phyloP scores from a whole-genome alignment of 2,329 filamentous ascomycete species.

The Lachnum nothofagi region DNA sequence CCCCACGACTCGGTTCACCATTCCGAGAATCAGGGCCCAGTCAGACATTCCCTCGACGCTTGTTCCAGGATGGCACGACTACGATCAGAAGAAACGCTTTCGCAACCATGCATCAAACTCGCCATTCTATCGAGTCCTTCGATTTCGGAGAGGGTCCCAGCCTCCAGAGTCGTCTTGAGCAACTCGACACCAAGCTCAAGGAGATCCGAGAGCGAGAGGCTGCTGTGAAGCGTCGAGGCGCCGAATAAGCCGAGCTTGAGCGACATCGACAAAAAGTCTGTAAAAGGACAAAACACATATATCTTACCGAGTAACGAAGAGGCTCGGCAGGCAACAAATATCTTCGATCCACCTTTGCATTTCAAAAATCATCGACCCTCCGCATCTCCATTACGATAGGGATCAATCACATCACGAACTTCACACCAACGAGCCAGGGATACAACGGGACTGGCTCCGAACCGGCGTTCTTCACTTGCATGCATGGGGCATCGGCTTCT shows the following conservation, averaged over 20 bases:
- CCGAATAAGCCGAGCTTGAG: not conserved
- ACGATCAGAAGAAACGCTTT: conserved; percentile 43
- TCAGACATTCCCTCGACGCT: conserved; percentile 57
- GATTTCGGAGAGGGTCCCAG: conserved; percentile 28
- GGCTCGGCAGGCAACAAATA: too few species aligned
- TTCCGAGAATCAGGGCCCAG: conserved; percentile 48
- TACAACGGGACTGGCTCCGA: too few species aligned
- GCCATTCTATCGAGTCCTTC: conserved; percentile 30
- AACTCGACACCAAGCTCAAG: conserved; percentile 26
- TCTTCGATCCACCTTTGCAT: too few species aligned
- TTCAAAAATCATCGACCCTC: too few species aligned
- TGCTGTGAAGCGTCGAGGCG: conserved; percentile 6
- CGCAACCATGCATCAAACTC: conserved; percentile 51
- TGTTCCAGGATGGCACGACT: conserved; percentile 36
- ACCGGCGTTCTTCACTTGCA: too few species aligned
- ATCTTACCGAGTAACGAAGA: too few species aligned
- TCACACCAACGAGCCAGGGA: too few species aligned
- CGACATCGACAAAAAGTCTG: too few species aligned
- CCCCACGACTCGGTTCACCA: conserved; percentile 53
- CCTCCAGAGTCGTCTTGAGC: conserved; percentile 25
- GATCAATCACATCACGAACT: too few species aligned
- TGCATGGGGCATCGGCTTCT: too few species aligned
- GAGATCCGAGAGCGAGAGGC: conserved; percentile 27
- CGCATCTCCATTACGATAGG: too few species aligned
- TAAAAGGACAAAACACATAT: too few species aligned